Base-by-base conservation (phyloP, 805 yeast species). In the Pichia gijzeniarum region DNA sequence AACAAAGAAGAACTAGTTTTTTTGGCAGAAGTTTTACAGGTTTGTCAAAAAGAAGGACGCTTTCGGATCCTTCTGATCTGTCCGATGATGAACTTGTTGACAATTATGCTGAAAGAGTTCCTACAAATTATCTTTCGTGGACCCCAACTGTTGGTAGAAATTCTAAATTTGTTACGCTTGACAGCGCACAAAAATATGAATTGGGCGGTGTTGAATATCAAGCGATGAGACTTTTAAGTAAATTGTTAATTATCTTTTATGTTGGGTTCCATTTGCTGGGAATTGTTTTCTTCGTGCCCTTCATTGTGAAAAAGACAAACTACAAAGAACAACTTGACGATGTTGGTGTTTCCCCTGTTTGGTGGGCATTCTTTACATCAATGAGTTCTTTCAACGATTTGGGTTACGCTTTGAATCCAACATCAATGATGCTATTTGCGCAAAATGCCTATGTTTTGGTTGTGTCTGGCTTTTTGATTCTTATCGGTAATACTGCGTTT, bases 141-240 rank as follows among this genome's bases (percentile, higher is more conserved):
- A 76, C 75, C 28, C 97, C 98, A 2, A 85, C 93, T 0, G 75
- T 93, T 31, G 98, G 96, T 10, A 76, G 97, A 62, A 93, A 93
- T 63, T 91, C 98, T 0, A 82, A 90, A 0, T 93, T 93, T 69
- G 84, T 88, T 2, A 84, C 84, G 14, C 63, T 93, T 36, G 79
- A 87, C 3, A 86, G 80, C 32, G 81, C 75, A 20, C 98, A 93
- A 62, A 89, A 87, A 57, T 95, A 85, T 48, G 99, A 93, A 61
- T 67, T 93, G 33, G 99, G 99, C 33, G 99, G 99, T 41, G 96
- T 93, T 14, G 99, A 93, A 59, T 93, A 93, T 61, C 74, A 97
- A 37, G 88, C 99, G 0, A 73, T 86, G 47, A 88, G 88, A 58
- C 67, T 89, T 9, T 67, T 93, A 46, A 78, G 84, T 47, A 74